phyloP scores from a whole-genome alignment of 2,329 filamentous ascomycete genomes.

The Dothideomycetes sp. region DNA sequence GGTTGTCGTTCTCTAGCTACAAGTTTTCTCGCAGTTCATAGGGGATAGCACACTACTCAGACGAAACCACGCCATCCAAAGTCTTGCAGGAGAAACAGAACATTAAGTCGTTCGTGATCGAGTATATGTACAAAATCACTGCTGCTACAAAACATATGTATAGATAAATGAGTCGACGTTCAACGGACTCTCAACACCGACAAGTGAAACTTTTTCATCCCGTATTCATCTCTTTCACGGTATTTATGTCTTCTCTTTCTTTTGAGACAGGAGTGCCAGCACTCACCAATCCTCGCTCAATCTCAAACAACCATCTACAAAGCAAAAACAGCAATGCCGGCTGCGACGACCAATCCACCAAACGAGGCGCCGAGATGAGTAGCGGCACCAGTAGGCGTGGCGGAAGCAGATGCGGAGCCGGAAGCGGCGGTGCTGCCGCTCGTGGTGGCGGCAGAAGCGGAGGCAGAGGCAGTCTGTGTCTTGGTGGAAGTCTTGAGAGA shows the following conservation, averaged over 20 bases:
- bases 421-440: conserved; percentile 12
- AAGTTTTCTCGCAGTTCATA: too few species aligned
- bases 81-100: too few species aligned
- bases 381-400: conserved; percentile 23
- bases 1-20: too few species aligned
- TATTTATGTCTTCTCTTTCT: neutral
- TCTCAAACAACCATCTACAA: conserved; percentile 13
- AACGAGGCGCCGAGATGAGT: conserved; percentile 25
- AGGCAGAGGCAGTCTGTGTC: conserved; percentile 13
- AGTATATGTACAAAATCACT: too few species aligned
- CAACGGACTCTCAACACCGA: too few species aligned
- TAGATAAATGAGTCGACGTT: too few species aligned
- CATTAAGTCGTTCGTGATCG: too few species aligned
- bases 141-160: too few species aligned
- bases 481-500: conserved; percentile 22
- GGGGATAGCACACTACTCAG: too few species aligned
- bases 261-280: neutral
- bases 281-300: neutral
- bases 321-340: conserved; percentile 28
- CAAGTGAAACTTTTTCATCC: too few species aligned
- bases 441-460: conserved; percentile 9
- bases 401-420: conserved; percentile 16
- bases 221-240: neutral
- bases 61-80: too few species aligned
- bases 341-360: conserved; percentile 26